Base-by-base conservation (phyloP, 2,329 filamentous ascomycete genomes). In the Juglanconis juglandina region DNA sequence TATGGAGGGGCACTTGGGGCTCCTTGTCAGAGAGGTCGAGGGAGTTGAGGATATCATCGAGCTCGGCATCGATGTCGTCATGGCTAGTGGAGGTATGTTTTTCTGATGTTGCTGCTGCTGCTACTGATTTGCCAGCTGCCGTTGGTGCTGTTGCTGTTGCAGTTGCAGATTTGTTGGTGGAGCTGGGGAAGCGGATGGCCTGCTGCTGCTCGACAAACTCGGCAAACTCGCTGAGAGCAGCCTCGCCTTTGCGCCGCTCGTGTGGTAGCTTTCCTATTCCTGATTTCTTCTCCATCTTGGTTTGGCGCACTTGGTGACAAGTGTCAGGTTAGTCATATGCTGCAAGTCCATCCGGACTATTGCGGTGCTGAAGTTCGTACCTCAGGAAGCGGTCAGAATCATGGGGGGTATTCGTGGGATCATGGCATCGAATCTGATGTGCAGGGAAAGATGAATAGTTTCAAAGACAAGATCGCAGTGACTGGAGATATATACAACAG, bases 171-270 rank as follows among this genome's bases (percentile, higher is more conserved):
- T 3, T 34, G 24, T n/a, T n/a, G 35, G 17, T 59, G 50, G 61
- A 54, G 35, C 59, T 71, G 30, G 84, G 83, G 67, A 86, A 87
- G 59, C 90, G 87, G 53, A 88, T 76, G 13, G 87, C 87, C 75
- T 98, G 95, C 73, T 98, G 93, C 73, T 92, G 90, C 75, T 98
- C 92, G 66, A 97, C 95, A 70, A 97, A 98, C 70, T 99, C 95
- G 74, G 93, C 92, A 73, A 99, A 99, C 69, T 98, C 95, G 78
- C 90, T 95, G 59, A 99, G 83, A 11, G 94, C 93, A 63, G 90
- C 86, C 78, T 97, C 93, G 67, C 92, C 92, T 77, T 91, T 92
- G 67, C 91, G 88, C 74, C 90, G 86, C 76, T 96, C 93, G 70
- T 91, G 87, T 46, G 85, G 82, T 61, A 87, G 83, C 73, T 88